Percentiles rank a stretch among this genome's conserved stretches.
phyloP scores from a whole-genome alignment of 1,139 yeast genomes.

The Lodderomyces margitis region DNA sequence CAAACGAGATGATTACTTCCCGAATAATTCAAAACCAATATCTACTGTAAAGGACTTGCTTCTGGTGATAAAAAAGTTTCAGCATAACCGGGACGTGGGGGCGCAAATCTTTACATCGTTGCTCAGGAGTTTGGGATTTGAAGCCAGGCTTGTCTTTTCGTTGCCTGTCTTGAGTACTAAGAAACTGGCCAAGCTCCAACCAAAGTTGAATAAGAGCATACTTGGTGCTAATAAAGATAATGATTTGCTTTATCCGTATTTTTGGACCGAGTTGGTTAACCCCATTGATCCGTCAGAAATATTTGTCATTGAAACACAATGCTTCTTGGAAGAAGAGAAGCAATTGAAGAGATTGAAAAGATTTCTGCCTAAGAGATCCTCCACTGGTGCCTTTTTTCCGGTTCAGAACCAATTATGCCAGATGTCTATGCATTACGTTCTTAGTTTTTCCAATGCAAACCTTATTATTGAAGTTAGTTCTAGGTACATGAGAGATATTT shows the following conservation, averaged over 20 bases:
- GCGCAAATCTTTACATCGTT: slow-evolving; percentile 37
- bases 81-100: slow-evolving; percentile 37
- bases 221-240: slow-evolving; percentile 29
- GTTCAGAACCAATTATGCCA: slow-evolving; percentile 24
- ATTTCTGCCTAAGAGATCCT: slow-evolving; percentile 10
- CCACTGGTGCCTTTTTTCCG: slow-evolving; percentile 25
- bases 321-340: slow-evolving; percentile 33
- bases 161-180: slow-evolving; percentile 28
- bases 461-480: slow-evolving; percentile 32
- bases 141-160: slow-evolving; percentile 34
- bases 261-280: slow-evolving; percentile 40
- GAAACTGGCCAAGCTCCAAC: slow-evolving; percentile 20
- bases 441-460: slow-evolving; percentile 22
- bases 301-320: slow-evolving; percentile 29
- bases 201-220: slow-evolving; percentile 23
- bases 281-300: slow-evolving; percentile 30
- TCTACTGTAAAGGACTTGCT: slow-evolving; percentile 16
- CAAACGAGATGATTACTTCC: slow-evolving; percentile 15
- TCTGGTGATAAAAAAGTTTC: slow-evolving; percentile 23
- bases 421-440: slow-evolving; percentile 37
- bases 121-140: slow-evolving; percentile 32
- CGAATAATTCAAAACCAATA: slow-evolving; percentile 20
- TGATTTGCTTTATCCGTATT: slow-evolving; percentile 39
- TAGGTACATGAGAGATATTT: slow-evolving; percentile 34
- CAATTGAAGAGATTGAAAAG: slow-evolving; percentile 25